Conservation (phyloP, 805 yeast species). For the Suhomyces emberorum region DNA sequence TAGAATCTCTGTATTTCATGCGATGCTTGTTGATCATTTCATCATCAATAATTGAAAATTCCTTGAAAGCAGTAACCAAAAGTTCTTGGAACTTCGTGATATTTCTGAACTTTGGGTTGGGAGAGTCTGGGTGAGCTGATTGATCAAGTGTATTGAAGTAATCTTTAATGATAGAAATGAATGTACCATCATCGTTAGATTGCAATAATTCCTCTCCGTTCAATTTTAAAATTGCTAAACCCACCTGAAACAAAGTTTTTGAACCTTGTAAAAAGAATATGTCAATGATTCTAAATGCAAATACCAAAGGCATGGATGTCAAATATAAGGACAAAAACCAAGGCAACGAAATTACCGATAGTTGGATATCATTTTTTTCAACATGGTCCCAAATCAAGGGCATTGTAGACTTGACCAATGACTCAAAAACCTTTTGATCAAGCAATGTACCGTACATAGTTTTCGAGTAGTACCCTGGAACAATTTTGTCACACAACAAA, state of each 20-base stretch:
- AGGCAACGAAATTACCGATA: constrained; percentile 89
- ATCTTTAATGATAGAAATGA: constrained; percentile 78
- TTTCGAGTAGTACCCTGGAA: constrained; percentile 94
- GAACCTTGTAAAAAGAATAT: constrained; percentile 89
- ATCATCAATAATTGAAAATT: constrained; percentile 78
- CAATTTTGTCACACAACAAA: constrained; percentile 74
- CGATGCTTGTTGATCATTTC: constrained; percentile 68
- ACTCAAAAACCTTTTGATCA: constrained; percentile 92
- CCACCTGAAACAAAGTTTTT: constrained; percentile 85
- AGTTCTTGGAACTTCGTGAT: constrained; percentile 87
- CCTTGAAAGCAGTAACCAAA: constrained; percentile 88
- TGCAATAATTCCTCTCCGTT: constrained; percentile 72
- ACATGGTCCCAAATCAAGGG: constrained; percentile 87
- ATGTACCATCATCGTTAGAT: constrained; percentile 89
- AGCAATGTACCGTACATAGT: constrained; percentile 96
- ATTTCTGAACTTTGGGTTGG: constrained; percentile 58
- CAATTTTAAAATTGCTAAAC: constrained; percentile 81
- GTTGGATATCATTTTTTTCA: constrained; percentile 73
- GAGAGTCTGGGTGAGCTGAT: constrained; percentile 70
- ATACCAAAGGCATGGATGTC: constrained; percentile 91
- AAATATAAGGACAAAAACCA: constrained; percentile 92
- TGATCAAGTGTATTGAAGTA: constrained; percentile 77
- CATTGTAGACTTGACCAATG: constrained; percentile 83
- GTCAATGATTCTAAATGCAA: constrained; percentile 88
- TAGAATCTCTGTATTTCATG: constrained; percentile 65